Evolutionary conservation across 1,284 basidiomycete species (phyloP).

Genomic region (Pseudomicrostroma phylloplanum): DNA sequence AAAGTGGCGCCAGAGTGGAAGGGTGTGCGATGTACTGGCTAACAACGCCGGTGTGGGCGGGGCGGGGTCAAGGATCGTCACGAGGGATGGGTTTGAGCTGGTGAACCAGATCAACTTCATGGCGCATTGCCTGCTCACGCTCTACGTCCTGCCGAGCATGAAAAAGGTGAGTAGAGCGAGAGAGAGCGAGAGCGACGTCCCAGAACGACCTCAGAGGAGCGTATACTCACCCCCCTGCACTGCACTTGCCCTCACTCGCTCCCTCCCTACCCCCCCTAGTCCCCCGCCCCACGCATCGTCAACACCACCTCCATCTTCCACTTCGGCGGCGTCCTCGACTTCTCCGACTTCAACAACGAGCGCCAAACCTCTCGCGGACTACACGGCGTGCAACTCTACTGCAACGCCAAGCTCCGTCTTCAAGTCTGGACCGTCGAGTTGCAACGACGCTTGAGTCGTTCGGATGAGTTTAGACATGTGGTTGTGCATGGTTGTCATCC

Average conservation of each 20-base stretch:
- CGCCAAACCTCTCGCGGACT: constrained; percentile 19
- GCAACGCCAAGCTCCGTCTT: constrained; percentile 23
- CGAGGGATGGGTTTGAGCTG: constrained; percentile 38
- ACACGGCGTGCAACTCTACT: constrained; percentile 29
- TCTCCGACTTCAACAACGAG: constrained; percentile 37
- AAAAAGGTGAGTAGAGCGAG: constrained; percentile 3
- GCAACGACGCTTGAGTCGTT: constrained; percentile 27
- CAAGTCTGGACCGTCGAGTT: constrained; percentile 30
- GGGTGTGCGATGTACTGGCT: constrained; percentile 24
- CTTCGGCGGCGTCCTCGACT: constrained; percentile 30
- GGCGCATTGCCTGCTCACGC: constrained; percentile 30
- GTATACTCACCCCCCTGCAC: too few relatives aligned
- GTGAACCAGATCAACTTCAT: constrained; percentile 31
- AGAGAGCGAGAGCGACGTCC: too few relatives aligned
- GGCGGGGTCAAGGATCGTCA: constrained; percentile 13
- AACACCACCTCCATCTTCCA: constrained; percentile 34
- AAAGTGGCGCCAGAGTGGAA: constrained; percentile 21
- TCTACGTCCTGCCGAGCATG: constrained; percentile 32
- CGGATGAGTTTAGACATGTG: constrained; percentile 30
- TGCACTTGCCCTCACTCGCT: too few relatives aligned
- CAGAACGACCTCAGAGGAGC: too few relatives aligned
- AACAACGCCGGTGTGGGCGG: constrained; percentile 29
- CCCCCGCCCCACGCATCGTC: constrained; percentile 27
- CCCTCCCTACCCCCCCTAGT: too few relatives aligned
- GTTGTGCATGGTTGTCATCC: constrained; percentile 37